phyloP scores from a whole-genome alignment of 345 rosid species.

The Passiflora organensis region DNA sequence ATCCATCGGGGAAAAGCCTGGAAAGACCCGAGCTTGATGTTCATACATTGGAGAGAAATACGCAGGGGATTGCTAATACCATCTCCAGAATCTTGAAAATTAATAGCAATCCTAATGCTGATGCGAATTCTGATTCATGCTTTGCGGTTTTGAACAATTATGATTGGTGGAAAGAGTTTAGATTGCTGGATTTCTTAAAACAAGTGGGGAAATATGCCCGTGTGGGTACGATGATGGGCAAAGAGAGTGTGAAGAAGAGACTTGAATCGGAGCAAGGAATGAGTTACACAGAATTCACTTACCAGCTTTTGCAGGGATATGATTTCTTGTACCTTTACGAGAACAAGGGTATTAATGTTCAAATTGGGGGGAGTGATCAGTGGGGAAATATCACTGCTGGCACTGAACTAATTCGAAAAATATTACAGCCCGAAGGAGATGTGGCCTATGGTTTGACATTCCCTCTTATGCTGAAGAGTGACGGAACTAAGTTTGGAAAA shows the following conservation, averaged over 20 bases:
- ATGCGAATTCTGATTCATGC: constrained; percentile 5
- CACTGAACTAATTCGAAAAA: constrained; percentile 78
- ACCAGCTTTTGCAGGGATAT: constrained; percentile 88
- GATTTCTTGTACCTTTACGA: constrained; percentile 66
- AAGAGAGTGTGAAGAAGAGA: constrained; percentile 92
- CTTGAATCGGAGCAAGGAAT: constrained; percentile 90
- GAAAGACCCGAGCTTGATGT: constrained; percentile 86
- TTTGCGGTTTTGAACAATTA: constrained; percentile 68
- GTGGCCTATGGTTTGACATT: constrained; percentile 78
- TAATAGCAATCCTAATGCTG: constrained; percentile 7
- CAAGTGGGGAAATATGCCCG: constrained; percentile 78
- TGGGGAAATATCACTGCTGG: constrained; percentile 98
- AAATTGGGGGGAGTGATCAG: constrained; percentile 97
- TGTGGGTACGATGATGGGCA: constrained; percentile 77
- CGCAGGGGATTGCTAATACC: constrained; percentile 42
- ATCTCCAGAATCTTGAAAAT: constrained; percentile 41
- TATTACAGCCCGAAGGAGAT: constrained; percentile 56
- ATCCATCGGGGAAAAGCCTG: constrained; percentile 89
- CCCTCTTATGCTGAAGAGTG: constrained; percentile 79
- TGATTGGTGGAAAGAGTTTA: constrained; percentile 94
- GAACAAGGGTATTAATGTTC: constrained; percentile 73
- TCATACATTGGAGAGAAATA: constrained; percentile 52
- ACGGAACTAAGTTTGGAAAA: constrained; percentile 92
- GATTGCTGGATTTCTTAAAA: constrained; percentile 70
- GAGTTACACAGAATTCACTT: constrained; percentile 91